phyloP scores from a whole-genome alignment of 257 asterid genomes.

The Echites panduratus region DNA sequence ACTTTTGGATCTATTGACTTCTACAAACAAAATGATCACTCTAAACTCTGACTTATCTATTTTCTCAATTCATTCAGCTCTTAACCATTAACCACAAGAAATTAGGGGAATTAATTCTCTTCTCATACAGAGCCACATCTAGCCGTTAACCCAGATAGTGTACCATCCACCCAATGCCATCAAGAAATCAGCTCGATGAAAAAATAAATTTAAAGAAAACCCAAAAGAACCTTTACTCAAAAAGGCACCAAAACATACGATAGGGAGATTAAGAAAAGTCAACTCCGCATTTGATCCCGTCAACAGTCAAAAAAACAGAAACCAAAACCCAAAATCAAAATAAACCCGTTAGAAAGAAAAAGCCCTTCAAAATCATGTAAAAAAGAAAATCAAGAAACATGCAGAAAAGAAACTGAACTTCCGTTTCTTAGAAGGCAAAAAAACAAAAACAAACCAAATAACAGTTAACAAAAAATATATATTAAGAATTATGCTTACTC shows the following conservation, averaged over 20 bases:
- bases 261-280: neutral
- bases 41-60: neutral
- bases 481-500: constrained; percentile 6
- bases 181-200: neutral
- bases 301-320: neutral
- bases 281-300: constrained; percentile 2
- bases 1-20: neutral
- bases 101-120: neutral
- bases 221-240: neutral
- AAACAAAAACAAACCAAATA: neutral
- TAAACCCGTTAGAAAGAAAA: neutral
- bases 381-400: neutral
- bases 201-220: neutral
- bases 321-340: neutral
- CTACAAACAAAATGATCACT: neutral
- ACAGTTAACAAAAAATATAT: neutral
- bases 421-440: neutral
- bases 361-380: neutral
- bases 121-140: neutral
- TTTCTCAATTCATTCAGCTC: neutral
- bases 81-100: neutral
- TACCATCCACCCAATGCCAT: neutral
- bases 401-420: neutral
- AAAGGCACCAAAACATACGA: neutral
- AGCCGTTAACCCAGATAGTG: no score